Conservation (phyloP, 1,284 basidiomycete genomes). For the Pascua guehoae region DNA sequence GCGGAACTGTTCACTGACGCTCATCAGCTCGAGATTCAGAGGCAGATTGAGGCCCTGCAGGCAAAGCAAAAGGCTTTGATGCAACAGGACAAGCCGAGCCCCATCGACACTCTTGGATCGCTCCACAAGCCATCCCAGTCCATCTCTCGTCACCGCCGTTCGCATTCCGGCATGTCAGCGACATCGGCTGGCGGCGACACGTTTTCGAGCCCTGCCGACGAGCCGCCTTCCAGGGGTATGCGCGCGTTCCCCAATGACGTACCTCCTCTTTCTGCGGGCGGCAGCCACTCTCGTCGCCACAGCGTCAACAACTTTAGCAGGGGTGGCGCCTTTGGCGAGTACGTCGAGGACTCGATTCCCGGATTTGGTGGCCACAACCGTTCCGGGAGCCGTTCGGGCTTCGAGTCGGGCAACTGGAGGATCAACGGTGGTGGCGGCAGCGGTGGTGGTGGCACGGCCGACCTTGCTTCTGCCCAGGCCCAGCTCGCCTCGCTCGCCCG, state of each 20-base stretch:
- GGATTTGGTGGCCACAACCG: conserved; percentile 59
- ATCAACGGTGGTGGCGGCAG: conserved; percentile 69
- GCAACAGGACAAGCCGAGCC: conserved; percentile 65
- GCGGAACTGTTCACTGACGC: conserved; percentile 1
- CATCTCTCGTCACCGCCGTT: conserved; percentile 68
- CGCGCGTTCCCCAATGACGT: background rate
- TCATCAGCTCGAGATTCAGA: conserved; percentile 76
- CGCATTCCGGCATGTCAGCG: conserved; percentile 65
- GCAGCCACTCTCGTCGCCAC: conserved; percentile 86
- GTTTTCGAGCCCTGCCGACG: background rate
- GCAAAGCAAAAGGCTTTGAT: conserved; percentile 83
- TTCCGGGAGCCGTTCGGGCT: conserved; percentile 51
- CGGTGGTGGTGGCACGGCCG: conserved; percentile 59
- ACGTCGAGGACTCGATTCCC: conserved; percentile 40
- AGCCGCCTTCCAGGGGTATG: conserved; percentile 18
- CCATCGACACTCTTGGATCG: conserved; percentile 47
- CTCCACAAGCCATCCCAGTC: conserved; percentile 27
- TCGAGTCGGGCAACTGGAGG: conserved; percentile 72
- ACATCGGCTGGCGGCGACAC: conserved; percentile 21
- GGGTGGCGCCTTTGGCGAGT: conserved; percentile 35
- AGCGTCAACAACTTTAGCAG: conserved; percentile 75
- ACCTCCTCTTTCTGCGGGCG: conserved; percentile 30
- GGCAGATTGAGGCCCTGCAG: conserved; percentile 83
- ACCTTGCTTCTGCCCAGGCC: conserved; percentile 83
- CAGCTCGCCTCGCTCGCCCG: conserved; percentile 95